Conservation (phyloP, 805 yeast species). For the Suhomyces sp. region DNA sequence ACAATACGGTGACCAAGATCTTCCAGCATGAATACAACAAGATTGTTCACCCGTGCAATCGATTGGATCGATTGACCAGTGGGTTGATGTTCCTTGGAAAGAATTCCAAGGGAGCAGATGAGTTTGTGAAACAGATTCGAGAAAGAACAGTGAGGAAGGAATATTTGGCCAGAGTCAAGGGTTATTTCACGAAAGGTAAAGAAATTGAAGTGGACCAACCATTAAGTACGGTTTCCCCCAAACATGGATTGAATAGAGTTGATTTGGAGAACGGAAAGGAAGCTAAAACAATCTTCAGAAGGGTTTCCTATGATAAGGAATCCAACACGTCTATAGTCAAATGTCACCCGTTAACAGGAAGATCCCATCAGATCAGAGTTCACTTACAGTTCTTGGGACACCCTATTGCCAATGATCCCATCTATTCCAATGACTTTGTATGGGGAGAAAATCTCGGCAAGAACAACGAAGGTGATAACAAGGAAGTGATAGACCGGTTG, state of each 20-base stretch:
- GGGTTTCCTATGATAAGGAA: slow-evolving; percentile 60
- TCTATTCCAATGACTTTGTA: slow-evolving; percentile 71
- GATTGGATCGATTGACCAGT: slow-evolving; percentile 87
- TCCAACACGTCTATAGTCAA: slow-evolving; percentile 67
- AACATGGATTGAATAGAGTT: slow-evolving; percentile 60
- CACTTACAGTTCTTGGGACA: slow-evolving; percentile 86
- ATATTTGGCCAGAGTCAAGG: slow-evolving; percentile 84
- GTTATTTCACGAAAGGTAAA: slow-evolving; percentile 66
- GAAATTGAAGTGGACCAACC: slow-evolving; percentile 65
- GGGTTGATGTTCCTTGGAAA: slow-evolving; percentile 93
- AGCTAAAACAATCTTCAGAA: slow-evolving; percentile 69
- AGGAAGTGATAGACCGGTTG: slow-evolving; percentile 47
- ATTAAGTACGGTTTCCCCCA: slow-evolving; percentile 68
- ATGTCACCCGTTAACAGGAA: slow-evolving; percentile 86
- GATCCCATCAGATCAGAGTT: slow-evolving; percentile 94
- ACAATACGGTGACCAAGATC: slow-evolving; percentile 73
- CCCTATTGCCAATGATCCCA: slow-evolving; percentile 58
- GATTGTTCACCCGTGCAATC: slow-evolving; percentile 74
- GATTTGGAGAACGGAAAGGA: slow-evolving; percentile 57
- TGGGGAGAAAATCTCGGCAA: slow-evolving; percentile 83
- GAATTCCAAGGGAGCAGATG: slow-evolving; percentile 74
- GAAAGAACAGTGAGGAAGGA: slow-evolving; percentile 76
- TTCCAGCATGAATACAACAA: slow-evolving; percentile 68
- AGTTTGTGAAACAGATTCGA: slow-evolving; percentile 66
- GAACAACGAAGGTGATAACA: slow-evolving; percentile 45